Evolutionary conservation across 495 filamentous ascomycete genomes (phyloP).

Genomic region (Trichoderma reesei): DNA sequence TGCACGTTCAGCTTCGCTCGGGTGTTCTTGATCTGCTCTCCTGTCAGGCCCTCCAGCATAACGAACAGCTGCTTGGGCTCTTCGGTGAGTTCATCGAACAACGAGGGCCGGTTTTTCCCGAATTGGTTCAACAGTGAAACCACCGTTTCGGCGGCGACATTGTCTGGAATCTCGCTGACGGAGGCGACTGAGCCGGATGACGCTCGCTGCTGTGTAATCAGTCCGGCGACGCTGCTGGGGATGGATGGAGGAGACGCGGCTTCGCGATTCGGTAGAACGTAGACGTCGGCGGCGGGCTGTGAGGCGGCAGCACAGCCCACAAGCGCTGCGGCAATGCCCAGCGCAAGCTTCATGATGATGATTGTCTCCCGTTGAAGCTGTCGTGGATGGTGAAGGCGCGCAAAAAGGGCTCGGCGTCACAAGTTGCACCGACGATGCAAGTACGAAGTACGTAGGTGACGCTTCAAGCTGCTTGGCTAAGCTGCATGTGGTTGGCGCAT

Average conservation of each 20-base stretch:
- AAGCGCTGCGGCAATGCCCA: conserved; percentile 11
- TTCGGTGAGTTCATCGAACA: conserved; percentile 27
- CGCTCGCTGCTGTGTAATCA: conserved; percentile 34
- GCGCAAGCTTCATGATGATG: conserved; percentile 10
- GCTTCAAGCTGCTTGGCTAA: background rate
- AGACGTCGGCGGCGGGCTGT: conserved; percentile 8
- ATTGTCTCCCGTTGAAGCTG: background rate
- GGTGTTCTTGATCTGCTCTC: conserved; percentile 21
- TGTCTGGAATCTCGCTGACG: conserved; percentile 31
- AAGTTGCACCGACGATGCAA: conserved; percentile 6
- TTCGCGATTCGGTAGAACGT: conserved; percentile 1
- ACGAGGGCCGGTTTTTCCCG: conserved; percentile 27
- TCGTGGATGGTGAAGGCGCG: background rate
- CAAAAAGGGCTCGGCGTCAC: conserved; percentile 5
- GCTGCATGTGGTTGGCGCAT: background rate
- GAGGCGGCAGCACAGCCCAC: conserved; percentile 7
- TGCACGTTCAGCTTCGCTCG: conserved; percentile 24
- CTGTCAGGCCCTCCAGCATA: conserved; percentile 37
- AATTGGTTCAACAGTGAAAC: conserved; percentile 31
- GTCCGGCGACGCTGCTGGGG: conserved; percentile 27
- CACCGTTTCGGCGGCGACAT: conserved; percentile 27
- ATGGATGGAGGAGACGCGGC: conserved; percentile 24
- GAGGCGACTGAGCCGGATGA: conserved; percentile 26
- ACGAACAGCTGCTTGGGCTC: conserved; percentile 39
- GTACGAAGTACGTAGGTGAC: conserved; percentile 1